Percentiles rank a stretch among this genome's conserved stretches.
These are phyloP conservation scores for Fusarium clavum DNA, from an alignment of 2,329 filamentous ascomycete species.

Conservation along the genomic window DNA sequence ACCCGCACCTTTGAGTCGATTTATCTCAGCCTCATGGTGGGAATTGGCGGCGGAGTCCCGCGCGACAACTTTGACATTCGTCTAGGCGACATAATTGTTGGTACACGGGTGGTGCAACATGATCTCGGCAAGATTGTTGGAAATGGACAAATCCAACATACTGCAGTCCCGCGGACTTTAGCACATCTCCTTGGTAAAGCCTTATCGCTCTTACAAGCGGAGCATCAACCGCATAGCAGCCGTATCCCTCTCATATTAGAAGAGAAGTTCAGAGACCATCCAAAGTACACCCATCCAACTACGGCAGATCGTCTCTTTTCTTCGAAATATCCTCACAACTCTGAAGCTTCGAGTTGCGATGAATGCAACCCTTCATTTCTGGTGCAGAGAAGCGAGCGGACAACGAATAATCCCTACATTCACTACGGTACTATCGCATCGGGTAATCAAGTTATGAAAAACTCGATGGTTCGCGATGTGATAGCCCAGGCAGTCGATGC, in stretches of 20 bases:
- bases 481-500: not conserved
- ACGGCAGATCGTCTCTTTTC: not conserved
- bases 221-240: not conserved
- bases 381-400: not conserved
- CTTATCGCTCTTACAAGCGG: not conserved
- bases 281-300: not conserved
- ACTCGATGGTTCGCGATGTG: accelerated
- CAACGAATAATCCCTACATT: accelerated
- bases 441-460: not conserved
- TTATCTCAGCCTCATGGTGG: accelerated
- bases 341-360: not conserved
- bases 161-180: not conserved
- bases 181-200: accelerated
- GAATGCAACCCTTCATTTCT: not conserved
- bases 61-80: not conserved
- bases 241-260: not conserved
- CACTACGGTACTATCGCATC: not conserved
- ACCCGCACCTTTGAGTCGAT: not conserved
- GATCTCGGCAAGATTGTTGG: not conserved
- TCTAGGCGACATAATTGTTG: not conserved
- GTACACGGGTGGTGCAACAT: not conserved
- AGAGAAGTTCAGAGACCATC: accelerated
- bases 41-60: not conserved
- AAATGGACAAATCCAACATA: not conserved
- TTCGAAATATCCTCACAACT: accelerated